A percentile compares a stretch with the other conserved stretches of the same genome.
phyloP scores from a whole-genome alignment of 2,329 filamentous ascomycete species.

The Fusarium subtropicale region DNA sequence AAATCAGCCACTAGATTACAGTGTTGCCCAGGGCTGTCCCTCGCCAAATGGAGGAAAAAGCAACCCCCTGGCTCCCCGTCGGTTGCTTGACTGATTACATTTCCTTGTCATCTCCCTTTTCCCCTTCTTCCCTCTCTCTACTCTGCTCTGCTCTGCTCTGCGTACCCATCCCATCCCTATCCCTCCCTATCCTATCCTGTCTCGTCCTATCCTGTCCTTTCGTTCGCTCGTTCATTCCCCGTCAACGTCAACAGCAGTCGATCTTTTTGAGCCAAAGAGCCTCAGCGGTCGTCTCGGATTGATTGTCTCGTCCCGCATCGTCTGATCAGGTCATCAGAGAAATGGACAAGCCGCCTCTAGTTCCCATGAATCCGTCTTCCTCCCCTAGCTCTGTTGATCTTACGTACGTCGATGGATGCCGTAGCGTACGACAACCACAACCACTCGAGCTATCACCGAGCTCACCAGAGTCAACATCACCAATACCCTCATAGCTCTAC shows the following conservation, averaged over 20 bases:
- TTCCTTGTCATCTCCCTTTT: slow-evolving; percentile 30
- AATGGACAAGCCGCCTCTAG: slow-evolving; percentile 36
- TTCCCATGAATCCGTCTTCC: slow-evolving; percentile 36
- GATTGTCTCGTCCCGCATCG: slow-evolving; percentile 17
- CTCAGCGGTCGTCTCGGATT: slow-evolving; percentile 29
- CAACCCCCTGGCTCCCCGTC: slow-evolving; percentile 17
- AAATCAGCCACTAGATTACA: slow-evolving; percentile 26
- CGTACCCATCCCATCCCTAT: slow-evolving; percentile 1
- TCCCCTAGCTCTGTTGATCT: slow-evolving; percentile 32
- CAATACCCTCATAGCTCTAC: slow-evolving; percentile 13
- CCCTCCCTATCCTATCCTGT: neutral
- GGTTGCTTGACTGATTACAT: slow-evolving; percentile 17
- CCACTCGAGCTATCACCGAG: slow-evolving; percentile 28
- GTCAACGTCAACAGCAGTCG: neutral
- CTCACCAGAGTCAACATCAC: slow-evolving; percentile 21
- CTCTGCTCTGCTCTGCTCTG: neutral
- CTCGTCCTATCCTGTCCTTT: neutral
- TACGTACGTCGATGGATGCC: slow-evolving; percentile 37
- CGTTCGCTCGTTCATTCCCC: neutral
- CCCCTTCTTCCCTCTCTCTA: neutral
- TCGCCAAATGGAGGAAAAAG: slow-evolving; percentile 25
- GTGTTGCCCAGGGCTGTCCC: slow-evolving; percentile 7
- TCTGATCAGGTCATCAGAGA: slow-evolving; percentile 30
- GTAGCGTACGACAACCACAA: slow-evolving; percentile 33
- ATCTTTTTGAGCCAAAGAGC: slow-evolving; percentile 28